phyloP scores from a whole-genome alignment of 257 asterid genomes.

The Solanum neorickii region DNA sequence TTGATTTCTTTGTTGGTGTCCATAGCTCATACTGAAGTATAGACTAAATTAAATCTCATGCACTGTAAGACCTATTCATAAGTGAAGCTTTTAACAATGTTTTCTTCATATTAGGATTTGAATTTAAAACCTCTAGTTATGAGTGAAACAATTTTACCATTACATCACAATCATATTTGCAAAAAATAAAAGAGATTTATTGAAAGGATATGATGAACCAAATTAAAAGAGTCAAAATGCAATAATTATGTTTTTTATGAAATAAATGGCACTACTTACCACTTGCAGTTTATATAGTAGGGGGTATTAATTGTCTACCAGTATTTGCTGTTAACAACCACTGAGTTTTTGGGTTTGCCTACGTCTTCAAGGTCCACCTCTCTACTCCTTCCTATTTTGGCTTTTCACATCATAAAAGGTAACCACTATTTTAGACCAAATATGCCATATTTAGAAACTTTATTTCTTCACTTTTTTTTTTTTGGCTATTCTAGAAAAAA shows the following conservation, averaged over 20 bases:
- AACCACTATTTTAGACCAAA: background rate
- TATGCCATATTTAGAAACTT: background rate
- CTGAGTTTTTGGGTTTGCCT: background rate
- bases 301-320: background rate
- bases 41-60: too few relatives aligned
- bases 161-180: rapidly evolving
- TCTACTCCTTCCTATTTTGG: background rate
- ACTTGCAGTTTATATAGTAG: background rate
- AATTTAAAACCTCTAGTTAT: rapidly evolving
- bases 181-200: too few relatives aligned
- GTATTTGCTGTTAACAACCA: background rate
- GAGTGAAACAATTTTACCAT: rapidly evolving
- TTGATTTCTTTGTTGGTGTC: too few relatives aligned
- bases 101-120: rapidly evolving
- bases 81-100: rapidly evolving
- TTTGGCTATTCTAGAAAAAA: background rate
- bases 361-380: background rate
- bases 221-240: background rate
- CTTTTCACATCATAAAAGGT: background rate
- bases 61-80: too few relatives aligned
- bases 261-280: background rate
- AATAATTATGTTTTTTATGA: background rate
- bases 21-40: too few relatives aligned
- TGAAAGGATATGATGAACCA: background rate
- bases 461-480: background rate